These are phyloP conservation scores for Circinella umbellata DNA, from an alignment of 371 early-diverging fungal genomes.

Conservation along the genomic window DNA sequence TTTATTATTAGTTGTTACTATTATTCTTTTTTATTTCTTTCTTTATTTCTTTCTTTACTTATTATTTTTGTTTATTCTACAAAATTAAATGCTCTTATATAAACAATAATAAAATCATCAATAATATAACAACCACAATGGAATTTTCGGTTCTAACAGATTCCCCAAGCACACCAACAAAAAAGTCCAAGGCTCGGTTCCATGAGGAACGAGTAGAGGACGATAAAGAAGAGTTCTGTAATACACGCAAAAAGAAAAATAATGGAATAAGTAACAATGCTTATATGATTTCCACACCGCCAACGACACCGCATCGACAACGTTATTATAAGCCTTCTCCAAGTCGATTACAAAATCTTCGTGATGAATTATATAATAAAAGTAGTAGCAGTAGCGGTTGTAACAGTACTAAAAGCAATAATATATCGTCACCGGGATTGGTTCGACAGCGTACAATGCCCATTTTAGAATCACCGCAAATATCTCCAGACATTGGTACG, in stretches of 20 bases:
- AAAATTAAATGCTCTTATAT: too few species aligned
- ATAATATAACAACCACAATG: too few species aligned
- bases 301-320: neutral
- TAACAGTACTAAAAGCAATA: too few species aligned
- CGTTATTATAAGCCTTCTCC: neutral
- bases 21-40: neutral
- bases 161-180: neutral
- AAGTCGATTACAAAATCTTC: neutral
- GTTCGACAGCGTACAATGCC: neutral
- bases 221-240: neutral
- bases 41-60: neutral
- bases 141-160: too few species aligned
- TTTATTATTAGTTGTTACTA: too few species aligned
- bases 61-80: neutral
- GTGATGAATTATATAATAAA: neutral
- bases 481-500: neutral
- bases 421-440: neutral
- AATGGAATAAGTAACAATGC: neutral
- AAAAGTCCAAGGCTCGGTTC: neutral
- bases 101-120: too few species aligned
- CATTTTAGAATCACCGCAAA: neutral
- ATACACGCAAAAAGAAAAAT: neutral
- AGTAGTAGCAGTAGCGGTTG: too few species aligned
- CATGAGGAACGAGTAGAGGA: neutral
- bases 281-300: neutral